Percentiles rank a stretch among this genome's conserved stretches.
phyloP scores from a whole-genome alignment of 169 alveolate genomes.

The Plasmodium knowlesi region DNA sequence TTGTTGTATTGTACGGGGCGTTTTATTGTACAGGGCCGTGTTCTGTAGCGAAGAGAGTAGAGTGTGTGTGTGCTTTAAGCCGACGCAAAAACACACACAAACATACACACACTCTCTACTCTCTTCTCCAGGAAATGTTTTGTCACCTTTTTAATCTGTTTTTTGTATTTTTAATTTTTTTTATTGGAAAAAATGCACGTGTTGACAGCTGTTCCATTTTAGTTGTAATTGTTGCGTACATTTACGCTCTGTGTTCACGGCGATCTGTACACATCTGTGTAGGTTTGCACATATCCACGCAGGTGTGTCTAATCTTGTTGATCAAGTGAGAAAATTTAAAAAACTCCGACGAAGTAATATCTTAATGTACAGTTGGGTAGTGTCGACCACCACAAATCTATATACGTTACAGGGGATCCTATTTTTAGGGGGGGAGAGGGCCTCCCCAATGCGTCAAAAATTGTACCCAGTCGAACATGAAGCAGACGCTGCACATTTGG shows the following conservation, averaged over 20 bases:
- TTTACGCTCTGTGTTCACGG: not conserved
- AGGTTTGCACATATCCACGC: not conserved
- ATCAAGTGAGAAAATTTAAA: not conserved
- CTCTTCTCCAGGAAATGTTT: not conserved
- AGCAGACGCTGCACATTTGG: not conserved
- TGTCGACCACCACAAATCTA: not conserved
- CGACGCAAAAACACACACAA: not conserved
- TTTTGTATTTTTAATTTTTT: slow-evolving; percentile 5
- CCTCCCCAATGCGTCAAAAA: not conserved
- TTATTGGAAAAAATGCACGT: not conserved
- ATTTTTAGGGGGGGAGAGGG: not conserved
- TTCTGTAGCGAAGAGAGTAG: not conserved
- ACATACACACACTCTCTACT: not conserved
- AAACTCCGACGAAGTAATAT: not conserved
- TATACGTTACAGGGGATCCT: not conserved
- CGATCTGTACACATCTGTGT: not conserved
- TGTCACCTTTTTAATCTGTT: not conserved
- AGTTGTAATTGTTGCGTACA: not conserved
- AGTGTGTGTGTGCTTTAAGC: not conserved
- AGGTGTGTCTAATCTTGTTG: not conserved
- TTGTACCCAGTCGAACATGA: not conserved
- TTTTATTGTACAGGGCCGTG: not conserved
- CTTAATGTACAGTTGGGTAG: not conserved
- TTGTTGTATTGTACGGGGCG: too few species aligned
- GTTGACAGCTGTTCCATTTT: not conserved